Evolutionary conservation across 108 stramenopile species (phyloP), one percentile per base, ranked within the genome.

Genomic region (Discostella stelligeroides): DNA sequence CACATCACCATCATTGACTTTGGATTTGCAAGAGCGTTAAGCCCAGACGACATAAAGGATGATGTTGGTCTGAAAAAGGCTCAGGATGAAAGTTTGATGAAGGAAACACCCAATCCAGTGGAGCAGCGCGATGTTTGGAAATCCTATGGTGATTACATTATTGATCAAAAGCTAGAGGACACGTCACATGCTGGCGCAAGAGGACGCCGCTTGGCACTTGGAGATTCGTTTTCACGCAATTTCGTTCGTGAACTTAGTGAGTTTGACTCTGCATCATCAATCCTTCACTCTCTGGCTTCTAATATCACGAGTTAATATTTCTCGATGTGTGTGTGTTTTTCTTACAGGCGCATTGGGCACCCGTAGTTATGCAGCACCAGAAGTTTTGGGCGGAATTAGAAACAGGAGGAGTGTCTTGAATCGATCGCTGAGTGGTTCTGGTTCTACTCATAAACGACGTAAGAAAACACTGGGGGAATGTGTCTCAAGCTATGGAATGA

Each of bases 401-500:
- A 73, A 47, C 14, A 4, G 62, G 6, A 4, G 7, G 1, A 27
- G 41, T 20, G 15, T 12, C 24, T 17, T 76, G 25, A 64, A 62
- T 48, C 21, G 40, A 13, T 79, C 78, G 6, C 14, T 55, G 20
- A 24, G 61, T 15, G 7, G 18, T 47, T 38, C 46, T 38, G 73
- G 86, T 7, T 63, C 38, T 48, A 14, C 0, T 25, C 34, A 14
- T 15, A 50, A 69, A 40, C 21, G 8, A 0, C 46, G 40, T 17
- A 58, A 25, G 46, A 86, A 79, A 11, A 81, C 91, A 7, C 80
- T 91, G 39, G 85, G 83, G 1, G 85, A 80, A 54, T 90, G 86
- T 62, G 85, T 90, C 25, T 85, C 89, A 3, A 89, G 87, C 58
- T 95, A 95, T 60, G 91, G 94, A 7, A 91, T 95, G 91, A 89